These are phyloP conservation scores for Casuarina equisetifolia DNA, from an alignment of 306 rosid genomes.

Conservation along the genomic window DNA sequence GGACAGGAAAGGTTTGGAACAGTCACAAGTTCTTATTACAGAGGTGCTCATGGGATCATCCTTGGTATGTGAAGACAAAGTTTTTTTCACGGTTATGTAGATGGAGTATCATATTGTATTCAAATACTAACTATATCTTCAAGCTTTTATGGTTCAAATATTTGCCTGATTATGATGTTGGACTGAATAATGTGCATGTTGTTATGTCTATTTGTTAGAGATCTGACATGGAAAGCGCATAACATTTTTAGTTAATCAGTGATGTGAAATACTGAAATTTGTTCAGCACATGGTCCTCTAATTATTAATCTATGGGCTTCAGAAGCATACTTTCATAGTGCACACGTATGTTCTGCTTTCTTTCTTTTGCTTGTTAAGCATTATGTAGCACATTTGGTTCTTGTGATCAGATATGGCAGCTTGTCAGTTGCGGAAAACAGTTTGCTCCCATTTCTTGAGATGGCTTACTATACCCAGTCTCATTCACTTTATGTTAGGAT, in stretches of 20 bases:
- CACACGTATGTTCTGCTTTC: neutral
- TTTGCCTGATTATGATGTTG: neutral
- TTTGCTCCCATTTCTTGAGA: neutral
- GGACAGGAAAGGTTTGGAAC: conserved; percentile 99
- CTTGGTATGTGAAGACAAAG: conserved; percentile 52
- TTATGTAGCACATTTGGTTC: neutral
- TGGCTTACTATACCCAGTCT: neutral
- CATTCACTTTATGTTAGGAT: neutral
- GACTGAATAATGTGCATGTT: neutral
- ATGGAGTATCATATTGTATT: neutral
- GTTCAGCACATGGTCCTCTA: neutral
- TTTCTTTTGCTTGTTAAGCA: neutral
- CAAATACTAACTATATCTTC: neutral
- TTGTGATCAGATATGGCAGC: neutral
- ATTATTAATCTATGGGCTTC: neutral
- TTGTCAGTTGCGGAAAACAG: neutral
- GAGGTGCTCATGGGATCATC: conserved; percentile 96
- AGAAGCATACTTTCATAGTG: neutral
- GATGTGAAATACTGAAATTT: neutral
- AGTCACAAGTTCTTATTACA: conserved; percentile 81
- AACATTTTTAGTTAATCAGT: neutral
- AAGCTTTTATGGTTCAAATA: neutral
- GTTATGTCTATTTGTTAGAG: neutral
- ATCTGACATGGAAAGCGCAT: neutral
- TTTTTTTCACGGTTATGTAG: neutral